These are phyloP conservation scores for Chlorella vulgaris DNA, from an alignment of 139 green algal genomes.

Conservation along the genomic window DNA sequence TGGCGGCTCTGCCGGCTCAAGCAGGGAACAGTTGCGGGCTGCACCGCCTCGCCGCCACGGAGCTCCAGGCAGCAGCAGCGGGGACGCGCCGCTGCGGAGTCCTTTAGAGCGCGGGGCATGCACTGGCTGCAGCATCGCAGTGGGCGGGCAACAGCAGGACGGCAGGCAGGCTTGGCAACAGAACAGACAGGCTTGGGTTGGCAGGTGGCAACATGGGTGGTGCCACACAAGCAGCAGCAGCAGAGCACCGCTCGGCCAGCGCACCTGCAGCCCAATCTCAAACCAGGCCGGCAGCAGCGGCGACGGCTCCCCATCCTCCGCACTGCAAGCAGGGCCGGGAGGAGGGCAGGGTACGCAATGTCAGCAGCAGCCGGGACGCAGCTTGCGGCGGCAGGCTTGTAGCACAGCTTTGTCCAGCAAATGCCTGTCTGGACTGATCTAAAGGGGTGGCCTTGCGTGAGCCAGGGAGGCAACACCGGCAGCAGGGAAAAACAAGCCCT, in stretches of 20 bases:
- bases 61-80: conserved; percentile 54
- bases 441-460: too few relatives aligned
- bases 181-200: too few relatives aligned
- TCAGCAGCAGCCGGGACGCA: not conserved
- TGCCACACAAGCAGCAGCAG: not conserved
- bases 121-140: not conserved
- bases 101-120: conserved; percentile 15
- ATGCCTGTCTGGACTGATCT: not conserved
- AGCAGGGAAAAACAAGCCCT: too few relatives aligned
- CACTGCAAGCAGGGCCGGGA: not conserved
- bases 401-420: not conserved
- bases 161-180: not conserved
- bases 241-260: not conserved
- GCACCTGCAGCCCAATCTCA: conserved; percentile 68
- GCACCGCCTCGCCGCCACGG: not conserved
- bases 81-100: conserved; percentile 57
- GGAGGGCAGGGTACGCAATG: not conserved
- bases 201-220: too few relatives aligned
- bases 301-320: conserved; percentile 52
- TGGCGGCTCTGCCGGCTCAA: conserved; percentile 5
- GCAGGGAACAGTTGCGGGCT: not conserved
- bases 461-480: too few relatives aligned
- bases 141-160: not conserved
- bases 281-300: conserved; percentile 80
- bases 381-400: not conserved